Evolutionary conservation across 352 stramenopile species (phyloP), one percentile per base, ranked within the genome.

Genomic region (Phytophthora boehmeriae): DNA sequence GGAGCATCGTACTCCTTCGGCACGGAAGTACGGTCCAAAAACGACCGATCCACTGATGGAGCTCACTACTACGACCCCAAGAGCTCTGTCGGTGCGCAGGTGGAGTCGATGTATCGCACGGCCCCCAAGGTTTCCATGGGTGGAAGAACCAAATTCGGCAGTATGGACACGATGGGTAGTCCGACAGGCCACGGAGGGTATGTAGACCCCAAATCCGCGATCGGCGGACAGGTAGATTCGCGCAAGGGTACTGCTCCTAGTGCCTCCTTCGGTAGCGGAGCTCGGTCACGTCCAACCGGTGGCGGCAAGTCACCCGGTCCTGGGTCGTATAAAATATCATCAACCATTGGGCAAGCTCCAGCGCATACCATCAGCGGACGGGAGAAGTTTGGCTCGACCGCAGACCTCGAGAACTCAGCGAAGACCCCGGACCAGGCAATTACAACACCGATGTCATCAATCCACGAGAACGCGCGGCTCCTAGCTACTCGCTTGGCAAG

Each of bases 331-430:
- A 76, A 88, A 60, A 86, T 91, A 30, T 79, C 81, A 35, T 88
- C 83, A 16, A 80, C 81, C 1, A 89, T 93, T 45, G 79, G 79
- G 0, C 59, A 73, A 27, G 83, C 79, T 0, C 80, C 83, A 14
- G 57, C 79, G 1, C 90, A 74, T 27, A 90, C 83, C 22, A 88
- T 93, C 67, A 87, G 74, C 19, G 83, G 83, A 6, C 81, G 83
- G 43, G 83, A 93, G 62, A 91, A 90, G 65, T 93, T 93, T 56
- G 81, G 83, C 32, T 91, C 81, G 10, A 88, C 81, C 2, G 62
- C 76, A 4, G 78, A 91, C 50, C 46, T 77, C 22, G 83, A 87
- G 30, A 20, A 45, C 0, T 68, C 73, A 0, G 71, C 63, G 5
- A 89, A 80, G 55, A 70, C 67, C 38, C 83, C 79, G 83, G 83